phyloP scores from a whole-genome alignment of 495 filamentous ascomycete genomes.

The Filosporella fistucella region DNA sequence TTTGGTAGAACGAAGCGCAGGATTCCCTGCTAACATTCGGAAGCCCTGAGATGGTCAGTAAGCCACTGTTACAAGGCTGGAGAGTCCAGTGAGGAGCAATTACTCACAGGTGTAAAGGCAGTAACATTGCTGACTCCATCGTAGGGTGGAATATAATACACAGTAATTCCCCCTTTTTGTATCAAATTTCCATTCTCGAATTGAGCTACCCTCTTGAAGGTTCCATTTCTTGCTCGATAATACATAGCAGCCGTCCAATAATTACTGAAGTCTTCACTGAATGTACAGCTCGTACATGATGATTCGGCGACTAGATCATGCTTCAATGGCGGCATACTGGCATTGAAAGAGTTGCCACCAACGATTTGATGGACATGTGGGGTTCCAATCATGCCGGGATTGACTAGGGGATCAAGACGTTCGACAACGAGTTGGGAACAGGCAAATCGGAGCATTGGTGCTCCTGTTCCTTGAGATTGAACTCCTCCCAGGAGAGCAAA shows the following conservation, averaged over 20 bases:
- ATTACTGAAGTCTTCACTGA: constrained; percentile 59
- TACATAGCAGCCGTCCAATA: constrained; percentile 69
- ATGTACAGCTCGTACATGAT: constrained; percentile 55
- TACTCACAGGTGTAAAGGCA: constrained; percentile 35
- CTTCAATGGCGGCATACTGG: constrained; percentile 47
- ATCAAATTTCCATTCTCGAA: constrained; percentile 7
- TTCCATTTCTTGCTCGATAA: constrained; percentile 55
- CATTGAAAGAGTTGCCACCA: constrained; percentile 60
- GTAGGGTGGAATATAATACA: constrained; percentile 40
- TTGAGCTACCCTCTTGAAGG: constrained; percentile 54
- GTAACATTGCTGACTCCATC: constrained; percentile 38
- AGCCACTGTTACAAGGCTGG: not conserved
- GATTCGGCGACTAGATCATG: constrained; percentile 36
- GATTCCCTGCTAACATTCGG: constrained; percentile 71
- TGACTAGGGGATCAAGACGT: constrained; percentile 60
- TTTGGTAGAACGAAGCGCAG: constrained; percentile 20
- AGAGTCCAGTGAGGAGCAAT: not conserved
- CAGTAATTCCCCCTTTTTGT: constrained; percentile 37
- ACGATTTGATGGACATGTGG: constrained; percentile 60
- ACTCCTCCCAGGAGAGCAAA: too few relatives aligned
- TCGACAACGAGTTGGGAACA: constrained; percentile 34
- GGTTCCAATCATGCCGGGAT: constrained; percentile 42
- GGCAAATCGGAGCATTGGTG: constrained; percentile 11
- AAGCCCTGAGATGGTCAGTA: constrained; percentile 46
- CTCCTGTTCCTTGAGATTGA: too few relatives aligned